Evolutionary conservation across 1,284 basidiomycete species (phyloP).

Genomic region (Abortiporus biennis): DNA sequence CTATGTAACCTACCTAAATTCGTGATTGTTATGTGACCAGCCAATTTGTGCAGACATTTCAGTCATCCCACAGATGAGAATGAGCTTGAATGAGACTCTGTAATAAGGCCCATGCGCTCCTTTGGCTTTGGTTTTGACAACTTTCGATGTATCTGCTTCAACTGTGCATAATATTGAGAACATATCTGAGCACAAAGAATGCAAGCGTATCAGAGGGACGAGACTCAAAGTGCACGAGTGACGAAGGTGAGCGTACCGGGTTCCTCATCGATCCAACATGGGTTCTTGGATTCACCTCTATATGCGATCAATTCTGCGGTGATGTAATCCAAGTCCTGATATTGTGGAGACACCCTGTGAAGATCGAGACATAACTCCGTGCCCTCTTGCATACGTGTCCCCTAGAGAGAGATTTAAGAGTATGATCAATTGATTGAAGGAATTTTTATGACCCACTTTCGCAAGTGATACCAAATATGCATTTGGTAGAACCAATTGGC

Average conservation of each 20-base stretch:
- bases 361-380: not conserved
- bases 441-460: not conserved
- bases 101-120: slow-evolving; percentile 27
- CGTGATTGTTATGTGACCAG: no score
- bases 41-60: slow-evolving; percentile 30
- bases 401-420: slow-evolving; percentile 11
- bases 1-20: no score
- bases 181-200: not conserved
- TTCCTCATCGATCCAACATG: slow-evolving; percentile 4
- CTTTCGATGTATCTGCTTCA: not conserved
- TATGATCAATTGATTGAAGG: not conserved
- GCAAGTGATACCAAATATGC: not conserved
- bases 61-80: not conserved
- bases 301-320: not conserved
- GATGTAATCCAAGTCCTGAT: slow-evolving; percentile 1
- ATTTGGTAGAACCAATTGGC: not conserved
- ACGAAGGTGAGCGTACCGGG: not conserved
- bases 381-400: not conserved
- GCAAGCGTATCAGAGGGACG: not conserved
- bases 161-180: not conserved
- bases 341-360: slow-evolving; percentile 8
- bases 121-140: not conserved
- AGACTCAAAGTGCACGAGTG: not conserved
- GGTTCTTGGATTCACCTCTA: not conserved
- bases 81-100: slow-evolving; percentile 26